Percentiles rank a stretch among this genome's conserved stretches.
Conservation (phyloP, 495 filamentous ascomycete genomes). For the Poronia punctata region DNA sequence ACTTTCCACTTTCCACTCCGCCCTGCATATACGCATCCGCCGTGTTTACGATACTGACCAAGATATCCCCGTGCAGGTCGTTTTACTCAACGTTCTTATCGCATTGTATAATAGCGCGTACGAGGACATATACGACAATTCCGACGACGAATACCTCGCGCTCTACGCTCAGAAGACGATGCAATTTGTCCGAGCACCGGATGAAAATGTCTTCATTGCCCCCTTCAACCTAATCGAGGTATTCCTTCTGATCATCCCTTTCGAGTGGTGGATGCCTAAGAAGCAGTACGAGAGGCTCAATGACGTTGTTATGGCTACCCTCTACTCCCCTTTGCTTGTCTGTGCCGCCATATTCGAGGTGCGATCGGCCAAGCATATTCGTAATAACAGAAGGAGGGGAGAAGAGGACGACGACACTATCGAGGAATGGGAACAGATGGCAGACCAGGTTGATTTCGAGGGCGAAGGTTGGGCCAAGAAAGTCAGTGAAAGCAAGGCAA, state of each 20-base stretch:
- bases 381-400: slow-evolving; percentile 63
- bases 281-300: slow-evolving; percentile 68
- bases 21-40: too few species aligned
- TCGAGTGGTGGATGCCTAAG: slow-evolving; percentile 90
- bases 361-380: slow-evolving; percentile 58
- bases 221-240: slow-evolving; percentile 94
- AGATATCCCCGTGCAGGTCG: slow-evolving; percentile 31
- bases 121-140: slow-evolving; percentile 90
- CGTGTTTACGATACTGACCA: too few species aligned
- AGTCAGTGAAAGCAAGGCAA: slow-evolving; percentile 64
- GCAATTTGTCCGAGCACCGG: slow-evolving; percentile 90
- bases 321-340: slow-evolving; percentile 81
- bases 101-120: slow-evolving; percentile 96
- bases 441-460: slow-evolving; percentile 65
- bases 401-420: slow-evolving; percentile 84
- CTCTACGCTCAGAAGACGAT: slow-evolving; percentile 87
- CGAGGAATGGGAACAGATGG: slow-evolving; percentile 90
- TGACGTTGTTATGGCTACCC: slow-evolving; percentile 73
- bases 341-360: slow-evolving; percentile 72
- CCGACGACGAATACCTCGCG: slow-evolving; percentile 90
- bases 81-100: slow-evolving; percentile 89
- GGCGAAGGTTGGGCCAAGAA: slow-evolving; percentile 71
- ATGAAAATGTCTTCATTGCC: slow-evolving; percentile 96
- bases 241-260: slow-evolving; percentile 65
- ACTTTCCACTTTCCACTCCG: too few species aligned